Percentiles rank a stretch among this genome's conserved stretches.
These are phyloP conservation scores for Debaryomyces nepalensis DNA, from an alignment of 1,139 yeast genomes.

Conservation along the genomic window DNA sequence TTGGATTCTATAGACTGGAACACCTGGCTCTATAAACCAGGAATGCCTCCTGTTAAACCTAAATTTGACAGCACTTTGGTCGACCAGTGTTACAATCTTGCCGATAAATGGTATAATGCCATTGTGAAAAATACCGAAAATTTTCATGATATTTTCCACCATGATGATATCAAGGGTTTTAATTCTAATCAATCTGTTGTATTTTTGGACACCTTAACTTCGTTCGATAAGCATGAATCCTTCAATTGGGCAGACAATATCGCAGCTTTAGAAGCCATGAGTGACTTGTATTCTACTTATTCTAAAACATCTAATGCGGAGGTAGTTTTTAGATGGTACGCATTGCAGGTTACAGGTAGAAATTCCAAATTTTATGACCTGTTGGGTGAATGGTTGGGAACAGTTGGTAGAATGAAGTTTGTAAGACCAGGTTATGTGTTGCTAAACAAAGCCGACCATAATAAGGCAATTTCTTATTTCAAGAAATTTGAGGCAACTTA, in stretches of 20 bases:
- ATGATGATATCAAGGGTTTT: slow-evolving; percentile 57
- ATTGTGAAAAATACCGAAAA: slow-evolving; percentile 21
- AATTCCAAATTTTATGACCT: slow-evolving; percentile 49
- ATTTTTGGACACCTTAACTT: slow-evolving; percentile 67
- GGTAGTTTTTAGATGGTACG: slow-evolving; percentile 77
- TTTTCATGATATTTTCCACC: slow-evolving; percentile 22
- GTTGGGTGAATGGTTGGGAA: slow-evolving; percentile 78
- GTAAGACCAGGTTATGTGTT: slow-evolving; percentile 84
- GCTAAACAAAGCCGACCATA: slow-evolving; percentile 65
- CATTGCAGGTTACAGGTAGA: slow-evolving; percentile 59
- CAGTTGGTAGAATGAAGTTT: slow-evolving; percentile 94
- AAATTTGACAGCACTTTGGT: slow-evolving; percentile 78
- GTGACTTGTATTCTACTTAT: slow-evolving; percentile 49
- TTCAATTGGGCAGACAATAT: slow-evolving; percentile 45
- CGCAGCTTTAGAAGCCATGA: slow-evolving; percentile 47
- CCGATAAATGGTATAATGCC: slow-evolving; percentile 62
- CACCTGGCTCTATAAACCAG: slow-evolving; percentile 78
- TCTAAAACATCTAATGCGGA: slow-evolving; percentile 71
- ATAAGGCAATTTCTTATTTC: slow-evolving; percentile 70
- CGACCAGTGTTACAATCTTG: slow-evolving; percentile 69
- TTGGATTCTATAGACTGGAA: slow-evolving; percentile 83
- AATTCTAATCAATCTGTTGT: slow-evolving; percentile 79
- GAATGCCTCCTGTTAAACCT: slow-evolving; percentile 83
- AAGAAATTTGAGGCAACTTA: slow-evolving; percentile 59
- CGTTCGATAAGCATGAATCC: slow-evolving; percentile 34